Evolutionary conservation across 768 basidiomycete species (phyloP).

Genomic region (Ephemerocybe angulata): DNA sequence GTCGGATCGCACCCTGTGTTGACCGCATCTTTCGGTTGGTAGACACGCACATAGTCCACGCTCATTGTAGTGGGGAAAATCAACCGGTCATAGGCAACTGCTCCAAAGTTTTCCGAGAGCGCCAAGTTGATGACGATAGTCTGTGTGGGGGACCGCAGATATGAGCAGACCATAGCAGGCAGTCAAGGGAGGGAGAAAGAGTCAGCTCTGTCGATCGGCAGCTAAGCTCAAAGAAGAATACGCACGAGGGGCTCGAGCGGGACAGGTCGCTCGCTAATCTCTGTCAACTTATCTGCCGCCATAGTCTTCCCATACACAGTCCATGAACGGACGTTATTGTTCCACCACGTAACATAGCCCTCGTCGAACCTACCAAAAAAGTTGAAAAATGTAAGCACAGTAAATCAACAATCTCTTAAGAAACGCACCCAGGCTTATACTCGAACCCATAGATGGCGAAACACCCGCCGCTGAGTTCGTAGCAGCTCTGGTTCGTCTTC

Average conservation of each 20-base stretch:
- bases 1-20: slow-evolving; percentile 66
- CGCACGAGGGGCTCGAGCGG: slow-evolving; percentile 66
- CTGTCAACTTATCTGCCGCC: slow-evolving; percentile 42
- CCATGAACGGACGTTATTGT: slow-evolving; percentile 52
- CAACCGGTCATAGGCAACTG: slow-evolving; percentile 50
- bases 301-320: slow-evolving; percentile 50
- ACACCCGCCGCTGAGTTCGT: slow-evolving; percentile 38
- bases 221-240: background rate
- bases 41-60: slow-evolving; percentile 78
- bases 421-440: slow-evolving; percentile 41
- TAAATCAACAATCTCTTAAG: background rate
- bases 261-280: slow-evolving; percentile 54
- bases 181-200: too few relatives aligned
- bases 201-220: too few relatives aligned
- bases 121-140: slow-evolving; percentile 68
- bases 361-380: slow-evolving; percentile 38
- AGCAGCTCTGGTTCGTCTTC: slow-evolving; percentile 58
- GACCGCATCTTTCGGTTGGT: slow-evolving; percentile 44
- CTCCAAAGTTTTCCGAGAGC: slow-evolving; percentile 62
- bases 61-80: slow-evolving; percentile 54
- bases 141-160: slow-evolving; percentile 28
- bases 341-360: slow-evolving; percentile 69
- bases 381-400: background rate
- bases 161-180: slow-evolving; percentile 15
- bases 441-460: slow-evolving; percentile 42